phyloP scores from a whole-genome alignment of 23 red algal genomes.

The Gracilaria caudata region DNA sequence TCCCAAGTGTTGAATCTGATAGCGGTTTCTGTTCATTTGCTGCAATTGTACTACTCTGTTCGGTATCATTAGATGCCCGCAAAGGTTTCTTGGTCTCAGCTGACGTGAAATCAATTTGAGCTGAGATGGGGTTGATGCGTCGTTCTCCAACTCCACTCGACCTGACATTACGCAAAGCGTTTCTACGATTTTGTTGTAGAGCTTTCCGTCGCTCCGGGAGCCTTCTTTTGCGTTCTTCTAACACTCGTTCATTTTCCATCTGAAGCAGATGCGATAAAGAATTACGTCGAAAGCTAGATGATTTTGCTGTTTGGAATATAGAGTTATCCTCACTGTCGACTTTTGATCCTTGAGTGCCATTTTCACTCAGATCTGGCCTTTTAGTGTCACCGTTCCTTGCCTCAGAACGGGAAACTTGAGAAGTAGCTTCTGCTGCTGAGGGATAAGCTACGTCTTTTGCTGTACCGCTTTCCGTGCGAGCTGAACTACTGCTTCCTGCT shows the following conservation, averaged over 20 bases:
- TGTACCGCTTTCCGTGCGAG: slow-evolving; percentile 12
- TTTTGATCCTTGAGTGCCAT: not conserved
- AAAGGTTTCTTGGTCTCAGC: not conserved
- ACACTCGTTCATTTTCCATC: slow-evolving; percentile 23
- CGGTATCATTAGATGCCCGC: not conserved
- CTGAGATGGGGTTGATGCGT: slow-evolving; percentile 13
- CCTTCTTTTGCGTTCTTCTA: slow-evolving; percentile 34
- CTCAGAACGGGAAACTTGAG: not conserved
- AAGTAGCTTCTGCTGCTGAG: not conserved
- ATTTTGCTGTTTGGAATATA: not conserved
- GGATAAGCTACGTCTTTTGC: not conserved
- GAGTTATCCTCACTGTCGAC: not conserved
- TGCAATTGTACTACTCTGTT: not conserved
- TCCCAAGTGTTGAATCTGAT: not conserved
- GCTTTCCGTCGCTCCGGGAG: slow-evolving; percentile 39
- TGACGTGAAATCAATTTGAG: slow-evolving; percentile 54
- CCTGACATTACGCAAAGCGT: slow-evolving; percentile 22
- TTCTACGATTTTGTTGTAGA: slow-evolving; percentile 25
- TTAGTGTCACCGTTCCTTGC: not conserved
- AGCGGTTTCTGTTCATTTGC: not conserved
- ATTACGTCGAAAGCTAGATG: not conserved
- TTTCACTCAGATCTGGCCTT: not conserved
- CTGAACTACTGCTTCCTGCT: slow-evolving; percentile 6
- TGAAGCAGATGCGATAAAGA: slow-evolving; percentile 32
- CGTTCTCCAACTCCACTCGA: not conserved